phyloP scores from a whole-genome alignment of 768 basidiomycete genomes.

The Suillus plorans region DNA sequence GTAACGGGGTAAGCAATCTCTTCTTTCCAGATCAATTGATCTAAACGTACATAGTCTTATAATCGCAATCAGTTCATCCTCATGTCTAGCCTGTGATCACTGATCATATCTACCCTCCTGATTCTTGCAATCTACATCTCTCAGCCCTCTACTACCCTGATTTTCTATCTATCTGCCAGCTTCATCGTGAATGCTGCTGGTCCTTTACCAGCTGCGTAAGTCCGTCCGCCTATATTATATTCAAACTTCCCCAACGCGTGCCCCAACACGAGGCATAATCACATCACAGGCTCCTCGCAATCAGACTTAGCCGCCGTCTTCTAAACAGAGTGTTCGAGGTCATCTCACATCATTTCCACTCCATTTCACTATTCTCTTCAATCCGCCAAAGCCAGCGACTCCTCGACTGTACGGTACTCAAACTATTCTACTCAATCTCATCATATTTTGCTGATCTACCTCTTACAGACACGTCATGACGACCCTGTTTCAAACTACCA shows the following conservation, averaged over 20 bases:
- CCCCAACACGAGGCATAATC: conserved; percentile 57
- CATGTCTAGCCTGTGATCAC: conserved; percentile 10
- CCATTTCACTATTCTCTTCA: conserved; percentile 11
- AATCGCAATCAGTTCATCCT: conserved; percentile 13
- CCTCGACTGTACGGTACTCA: conserved; percentile 1
- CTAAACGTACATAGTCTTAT: conserved; percentile 10
- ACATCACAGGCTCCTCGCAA: conserved; percentile 35
- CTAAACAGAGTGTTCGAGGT: conserved; percentile 17
- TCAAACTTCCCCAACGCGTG: conserved; percentile 42
- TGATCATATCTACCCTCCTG: background rate
- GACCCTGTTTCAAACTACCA: conserved; percentile 19
- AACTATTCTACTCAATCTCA: conserved; percentile 5
- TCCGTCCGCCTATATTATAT: conserved; percentile 9
- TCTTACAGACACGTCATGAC: conserved; percentile 19
- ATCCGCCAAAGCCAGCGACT: background rate
- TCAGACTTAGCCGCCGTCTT: conserved; percentile 12
- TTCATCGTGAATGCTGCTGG: conserved; percentile 16
- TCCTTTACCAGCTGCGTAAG: conserved; percentile 19
- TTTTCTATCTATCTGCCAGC: background rate
- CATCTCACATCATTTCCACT: conserved; percentile 14
- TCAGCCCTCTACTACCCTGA: background rate
- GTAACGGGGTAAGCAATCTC: conserved; percentile 1
- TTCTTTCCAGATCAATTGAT: conserved; percentile 10
- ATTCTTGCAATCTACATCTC: too few species aligned
- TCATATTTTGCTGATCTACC: background rate